These are phyloP conservation scores for Ottelia alismoides DNA, from an alignment of 106 monocot species.

Conservation along the genomic window DNA sequence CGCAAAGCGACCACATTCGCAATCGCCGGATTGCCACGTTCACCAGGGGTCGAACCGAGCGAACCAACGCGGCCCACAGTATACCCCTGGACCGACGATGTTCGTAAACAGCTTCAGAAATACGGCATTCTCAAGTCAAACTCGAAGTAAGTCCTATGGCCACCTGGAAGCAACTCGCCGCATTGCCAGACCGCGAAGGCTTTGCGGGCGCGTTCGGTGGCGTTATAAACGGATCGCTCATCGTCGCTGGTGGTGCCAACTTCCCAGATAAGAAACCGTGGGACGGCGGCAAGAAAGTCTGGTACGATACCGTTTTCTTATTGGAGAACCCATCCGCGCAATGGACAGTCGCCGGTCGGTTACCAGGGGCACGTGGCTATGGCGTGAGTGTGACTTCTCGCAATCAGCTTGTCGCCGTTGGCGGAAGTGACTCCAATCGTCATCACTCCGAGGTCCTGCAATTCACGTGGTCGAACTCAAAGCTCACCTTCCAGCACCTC, in stretches of 20 bases:
- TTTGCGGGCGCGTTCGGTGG: neutral
- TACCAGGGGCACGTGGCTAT: neutral
- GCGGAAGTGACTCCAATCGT: neutral
- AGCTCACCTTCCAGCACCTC: neutral
- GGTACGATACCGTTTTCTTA: neutral
- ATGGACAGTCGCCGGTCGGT: neutral
- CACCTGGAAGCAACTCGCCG: neutral
- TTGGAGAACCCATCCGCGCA: neutral
- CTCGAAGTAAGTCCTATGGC: too few species aligned
- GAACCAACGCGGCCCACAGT: too few species aligned
- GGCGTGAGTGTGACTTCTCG: neutral
- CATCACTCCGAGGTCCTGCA: neutral
- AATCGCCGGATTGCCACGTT: too few species aligned
- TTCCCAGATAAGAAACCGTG: neutral
- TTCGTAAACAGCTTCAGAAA: too few species aligned
- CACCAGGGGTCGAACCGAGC: too few species aligned
- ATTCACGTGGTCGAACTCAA: neutral
- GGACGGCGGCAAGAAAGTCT: neutral
- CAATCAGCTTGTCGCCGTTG: neutral
- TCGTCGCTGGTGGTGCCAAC: neutral
- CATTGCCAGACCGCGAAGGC: neutral
- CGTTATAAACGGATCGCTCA: neutral
- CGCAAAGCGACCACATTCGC: too few species aligned
- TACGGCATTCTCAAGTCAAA: too few species aligned
- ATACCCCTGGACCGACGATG: too few species aligned